Percentiles rank a stretch among this genome's conserved stretches.
Evolutionary conservation across 1,284 basidiomycete species (phyloP).

Genomic region (Cryptococcus sp.): DNA sequence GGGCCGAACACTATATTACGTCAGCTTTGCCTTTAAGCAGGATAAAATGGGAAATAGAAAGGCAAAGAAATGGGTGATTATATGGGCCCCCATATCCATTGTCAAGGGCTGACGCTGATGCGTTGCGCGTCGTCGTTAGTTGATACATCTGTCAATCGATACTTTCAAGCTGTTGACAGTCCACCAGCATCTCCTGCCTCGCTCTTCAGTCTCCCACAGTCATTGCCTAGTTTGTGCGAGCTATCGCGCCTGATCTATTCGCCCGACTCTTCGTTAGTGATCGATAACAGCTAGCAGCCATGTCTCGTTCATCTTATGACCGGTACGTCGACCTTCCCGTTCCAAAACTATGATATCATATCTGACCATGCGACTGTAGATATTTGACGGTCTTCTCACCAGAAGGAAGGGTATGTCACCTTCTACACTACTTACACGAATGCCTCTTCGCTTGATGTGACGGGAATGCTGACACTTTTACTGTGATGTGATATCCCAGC

Average conservation of each 20-base stretch:
- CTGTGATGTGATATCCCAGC: constrained; percentile 27
- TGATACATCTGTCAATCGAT: no score
- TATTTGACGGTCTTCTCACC: constrained; percentile 58
- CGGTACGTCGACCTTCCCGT: constrained; percentile 28
- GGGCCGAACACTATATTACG: neutral
- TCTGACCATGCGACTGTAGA: constrained; percentile 33
- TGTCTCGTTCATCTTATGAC: constrained; percentile 53
- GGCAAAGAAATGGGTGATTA: no score
- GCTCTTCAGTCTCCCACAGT: neutral
- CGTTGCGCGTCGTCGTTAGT: no score
- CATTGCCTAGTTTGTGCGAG: no score
- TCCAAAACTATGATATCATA: neutral
- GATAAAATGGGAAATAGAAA: no score
- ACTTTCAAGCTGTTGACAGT: no score
- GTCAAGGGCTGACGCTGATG: no score
- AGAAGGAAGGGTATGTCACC: constrained; percentile 51
- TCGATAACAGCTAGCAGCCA: constrained; percentile 7
- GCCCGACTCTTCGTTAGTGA: no score
- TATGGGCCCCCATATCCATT: neutral
- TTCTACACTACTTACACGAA: neutral
- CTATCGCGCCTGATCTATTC: no score
- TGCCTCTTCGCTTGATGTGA: neutral
- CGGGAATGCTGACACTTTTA: neutral
- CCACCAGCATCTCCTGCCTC: no score
- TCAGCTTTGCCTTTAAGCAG: neutral